Conservation (phyloP, 306 rosid species). For the Cucurbita ficifolia region DNA sequence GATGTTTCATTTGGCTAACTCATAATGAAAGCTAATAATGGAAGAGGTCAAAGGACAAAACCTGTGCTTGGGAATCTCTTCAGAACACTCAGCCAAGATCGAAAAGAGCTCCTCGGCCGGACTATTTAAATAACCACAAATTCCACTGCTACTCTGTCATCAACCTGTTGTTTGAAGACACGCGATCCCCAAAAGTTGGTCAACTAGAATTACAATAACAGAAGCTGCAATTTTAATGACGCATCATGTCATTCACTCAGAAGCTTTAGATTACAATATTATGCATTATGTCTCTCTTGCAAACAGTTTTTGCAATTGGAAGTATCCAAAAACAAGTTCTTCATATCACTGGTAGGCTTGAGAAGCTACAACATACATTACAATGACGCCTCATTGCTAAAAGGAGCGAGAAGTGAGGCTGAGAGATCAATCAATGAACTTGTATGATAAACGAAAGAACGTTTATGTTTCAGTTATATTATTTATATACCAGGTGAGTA, state of each 20-base stretch:
- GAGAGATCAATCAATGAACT: neutral
- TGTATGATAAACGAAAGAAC: neutral
- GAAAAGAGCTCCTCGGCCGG: conserved; percentile 2
- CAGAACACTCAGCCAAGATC: neutral
- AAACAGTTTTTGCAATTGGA: neutral
- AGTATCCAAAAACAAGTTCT: neutral
- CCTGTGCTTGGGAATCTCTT: neutral
- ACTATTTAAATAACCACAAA: neutral
- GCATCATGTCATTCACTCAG: neutral
- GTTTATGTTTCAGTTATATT: neutral
- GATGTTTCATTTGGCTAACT: neutral
- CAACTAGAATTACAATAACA: neutral
- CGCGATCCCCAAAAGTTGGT: neutral
- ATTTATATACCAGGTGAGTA: neutral
- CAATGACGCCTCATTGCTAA: neutral
- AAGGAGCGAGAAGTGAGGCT: neutral
- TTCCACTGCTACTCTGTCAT: neutral
- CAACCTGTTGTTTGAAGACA: neutral
- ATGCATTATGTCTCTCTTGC: neutral
- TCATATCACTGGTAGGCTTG: neutral
- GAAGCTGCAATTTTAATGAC: neutral
- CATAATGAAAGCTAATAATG: neutral
- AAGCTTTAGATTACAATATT: neutral
- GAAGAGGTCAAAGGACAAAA: neutral
- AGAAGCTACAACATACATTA: neutral